Evolutionary conservation across 495 filamentous ascomycete genomes (phyloP).

Genomic region (Aspergillus affinis): DNA sequence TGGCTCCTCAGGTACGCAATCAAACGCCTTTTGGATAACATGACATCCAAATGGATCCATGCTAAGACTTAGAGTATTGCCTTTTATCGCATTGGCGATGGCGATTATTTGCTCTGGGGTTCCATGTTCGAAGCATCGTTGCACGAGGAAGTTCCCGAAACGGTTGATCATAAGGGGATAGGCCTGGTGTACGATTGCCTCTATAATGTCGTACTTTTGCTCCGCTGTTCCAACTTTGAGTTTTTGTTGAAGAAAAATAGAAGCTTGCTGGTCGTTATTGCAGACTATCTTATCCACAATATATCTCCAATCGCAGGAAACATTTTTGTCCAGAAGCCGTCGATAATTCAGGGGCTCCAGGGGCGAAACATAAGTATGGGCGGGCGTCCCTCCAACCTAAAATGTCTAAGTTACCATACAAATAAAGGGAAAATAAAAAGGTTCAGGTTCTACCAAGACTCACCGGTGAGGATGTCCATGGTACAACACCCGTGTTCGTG

Average conservation of each 20-base stretch:
- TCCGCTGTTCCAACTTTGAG: conserved; percentile 94
- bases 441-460: conserved; percentile 14
- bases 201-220: conserved; percentile 95
- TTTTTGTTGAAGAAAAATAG: conserved; percentile 98
- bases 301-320: conserved; percentile 98
- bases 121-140: conserved; percentile 98
- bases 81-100: conserved; percentile 92
- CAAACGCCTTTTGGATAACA: conserved; percentile 97
- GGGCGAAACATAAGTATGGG: conserved; percentile 77
- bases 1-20: conserved; percentile 94
- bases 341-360: conserved; percentile 97
- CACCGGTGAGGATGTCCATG: conserved; percentile 53
- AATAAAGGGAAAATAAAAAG: background rate
- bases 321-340: conserved; percentile 89
- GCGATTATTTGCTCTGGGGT: conserved; percentile 92
- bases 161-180: conserved; percentile 97
- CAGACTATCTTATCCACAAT: conserved; percentile 99
- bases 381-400: conserved; percentile 48
- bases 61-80: conserved; percentile 88
- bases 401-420: background rate
- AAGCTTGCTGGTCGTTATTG: conserved; percentile 98
- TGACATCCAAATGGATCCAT: conserved; percentile 99
- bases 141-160: conserved; percentile 94
- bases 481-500: conserved; percentile 35
- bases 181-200: conserved; percentile 92